These are phyloP conservation scores for Teratosphaeria pseudoeucalypti DNA, from an alignment of 2,329 filamentous ascomycete species.

Conservation along the genomic window DNA sequence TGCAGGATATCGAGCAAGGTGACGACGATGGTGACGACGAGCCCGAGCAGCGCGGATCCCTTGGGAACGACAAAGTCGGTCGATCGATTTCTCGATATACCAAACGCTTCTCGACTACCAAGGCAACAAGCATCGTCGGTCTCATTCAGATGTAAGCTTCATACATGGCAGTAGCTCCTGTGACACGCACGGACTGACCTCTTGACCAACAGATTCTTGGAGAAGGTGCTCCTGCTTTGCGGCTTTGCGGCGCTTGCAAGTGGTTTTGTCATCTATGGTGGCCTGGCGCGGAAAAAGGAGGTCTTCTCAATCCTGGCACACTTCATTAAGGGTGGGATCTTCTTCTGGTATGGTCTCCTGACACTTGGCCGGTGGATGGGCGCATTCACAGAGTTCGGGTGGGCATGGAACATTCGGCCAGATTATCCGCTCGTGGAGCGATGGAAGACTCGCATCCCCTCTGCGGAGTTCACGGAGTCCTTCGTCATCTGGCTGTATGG, in stretches of 20 bases:
- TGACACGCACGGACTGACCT: background rate
- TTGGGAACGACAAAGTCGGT: conserved; percentile 26
- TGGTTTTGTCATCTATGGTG: conserved; percentile 66
- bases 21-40: conserved; percentile 8
- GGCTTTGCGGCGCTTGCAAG: conserved; percentile 64
- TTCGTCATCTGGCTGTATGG: conserved; percentile 86
- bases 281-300: conserved; percentile 52
- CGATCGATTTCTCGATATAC: conserved; percentile 17
- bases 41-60: conserved; percentile 31
- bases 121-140: conserved; percentile 48
- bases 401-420: conserved; percentile 88
- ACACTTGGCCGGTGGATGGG: conserved; percentile 85
- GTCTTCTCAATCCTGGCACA: conserved; percentile 84
- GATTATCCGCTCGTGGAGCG: conserved; percentile 44
- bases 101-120: conserved; percentile 28
- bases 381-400: conserved; percentile 80
- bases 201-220: conserved; percentile 38
- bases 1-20: conserved; percentile 27
- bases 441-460: conserved; percentile 54
- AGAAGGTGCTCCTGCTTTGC: conserved; percentile 66
- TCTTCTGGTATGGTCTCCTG: conserved; percentile 84
- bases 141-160: conserved; percentile 44
- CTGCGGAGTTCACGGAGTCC: conserved; percentile 83
- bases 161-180: background rate
- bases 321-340: conserved; percentile 88